A percentile compares a stretch with the other conserved stretches of the same genome.
Evolutionary conservation across 164 flowering plant species (phyloP).

Genomic region (Vitis riparia): DNA sequence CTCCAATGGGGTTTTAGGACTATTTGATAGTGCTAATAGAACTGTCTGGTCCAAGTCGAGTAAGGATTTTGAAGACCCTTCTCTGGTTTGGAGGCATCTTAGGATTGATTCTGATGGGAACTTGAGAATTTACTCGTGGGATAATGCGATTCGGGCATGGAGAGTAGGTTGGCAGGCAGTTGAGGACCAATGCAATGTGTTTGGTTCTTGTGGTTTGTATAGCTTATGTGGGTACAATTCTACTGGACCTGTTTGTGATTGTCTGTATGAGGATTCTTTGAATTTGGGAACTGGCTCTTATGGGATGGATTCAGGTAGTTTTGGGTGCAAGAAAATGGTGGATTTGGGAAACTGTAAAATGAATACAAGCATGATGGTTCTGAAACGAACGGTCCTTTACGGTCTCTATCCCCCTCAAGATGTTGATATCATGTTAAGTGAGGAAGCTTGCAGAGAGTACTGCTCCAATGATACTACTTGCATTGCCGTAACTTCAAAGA

Average conservation of each 20-base stretch:
- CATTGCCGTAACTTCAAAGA: slow-evolving; percentile 45
- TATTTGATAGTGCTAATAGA: slow-evolving; percentile 28
- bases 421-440: slow-evolving; percentile 40
- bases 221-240: slow-evolving; percentile 47
- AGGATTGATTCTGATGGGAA: slow-evolving; percentile 59
- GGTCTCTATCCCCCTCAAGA: slow-evolving; percentile 61
- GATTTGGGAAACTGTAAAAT: slow-evolving; percentile 52
- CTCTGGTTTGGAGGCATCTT: slow-evolving; percentile 41
- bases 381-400: slow-evolving; percentile 48
- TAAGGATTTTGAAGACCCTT: slow-evolving; percentile 43
- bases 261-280: slow-evolving; percentile 32
- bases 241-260: slow-evolving; percentile 43
- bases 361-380: slow-evolving; percentile 38
- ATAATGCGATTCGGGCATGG: slow-evolving; percentile 29
- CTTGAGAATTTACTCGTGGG: slow-evolving; percentile 61
- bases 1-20: slow-evolving; percentile 35
- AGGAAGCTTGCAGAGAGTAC: slow-evolving; percentile 38
- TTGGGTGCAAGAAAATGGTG: slow-evolving; percentile 45
- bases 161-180: slow-evolving; percentile 51
- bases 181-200: slow-evolving; percentile 52
- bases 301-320: slow-evolving; percentile 20
- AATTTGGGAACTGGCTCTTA: slow-evolving; percentile 16
- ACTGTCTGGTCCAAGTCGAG: slow-evolving; percentile 42
- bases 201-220: slow-evolving; percentile 57
- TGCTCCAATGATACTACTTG: slow-evolving; percentile 46